Evolutionary conservation across 352 stramenopile species (phyloP), one percentile per base, ranked within the genome.

Genomic region (Phytophthora megakarya): DNA sequence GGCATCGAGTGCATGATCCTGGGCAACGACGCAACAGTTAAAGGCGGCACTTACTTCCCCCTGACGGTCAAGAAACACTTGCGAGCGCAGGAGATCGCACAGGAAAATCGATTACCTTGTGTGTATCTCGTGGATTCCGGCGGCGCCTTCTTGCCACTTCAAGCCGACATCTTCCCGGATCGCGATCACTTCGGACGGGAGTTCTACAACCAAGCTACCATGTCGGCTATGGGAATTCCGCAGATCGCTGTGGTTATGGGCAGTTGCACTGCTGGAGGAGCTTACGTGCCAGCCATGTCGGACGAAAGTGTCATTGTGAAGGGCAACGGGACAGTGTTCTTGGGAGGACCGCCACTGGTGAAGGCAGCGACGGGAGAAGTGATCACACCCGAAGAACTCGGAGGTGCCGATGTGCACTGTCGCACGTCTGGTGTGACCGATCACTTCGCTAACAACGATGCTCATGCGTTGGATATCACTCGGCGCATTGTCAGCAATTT

Each of bases 21-120:
- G 25, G 97, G 90, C 33, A 99, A 99, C 75, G 97, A 99, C 83
- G 97, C 97, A 6, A 99, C 97, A 0, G 96, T 99, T 23, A 99
- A 99, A 63, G 97, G 97, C 37, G 97, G 97, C 19, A 99, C 97
- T 0, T 99, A 99, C 74, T 99, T 98, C 73, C 97, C 97, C 1
- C 93, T 99, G 69, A 99, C 97, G 2, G 97, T 99, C 33, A 99
- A 99, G 85, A 99, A 99, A 66, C 90, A 98, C 68, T 47, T 98
- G 43, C 75, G 93, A n/a, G 92, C 92, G 5, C 90, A 98, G 73
- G 95, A 99, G 66, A 98, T 99, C 64, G 97, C 97, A 1, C 64
- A 83, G 65, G 88, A 99, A 58, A 99, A 99, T 70, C 70, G 88
- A 21, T 72, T 99, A 38, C 97, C 97, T 2, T 99, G 97, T 60